Conservation (phyloP, 495 filamentous ascomycete genomes). For the Copromyces sp. region DNA sequence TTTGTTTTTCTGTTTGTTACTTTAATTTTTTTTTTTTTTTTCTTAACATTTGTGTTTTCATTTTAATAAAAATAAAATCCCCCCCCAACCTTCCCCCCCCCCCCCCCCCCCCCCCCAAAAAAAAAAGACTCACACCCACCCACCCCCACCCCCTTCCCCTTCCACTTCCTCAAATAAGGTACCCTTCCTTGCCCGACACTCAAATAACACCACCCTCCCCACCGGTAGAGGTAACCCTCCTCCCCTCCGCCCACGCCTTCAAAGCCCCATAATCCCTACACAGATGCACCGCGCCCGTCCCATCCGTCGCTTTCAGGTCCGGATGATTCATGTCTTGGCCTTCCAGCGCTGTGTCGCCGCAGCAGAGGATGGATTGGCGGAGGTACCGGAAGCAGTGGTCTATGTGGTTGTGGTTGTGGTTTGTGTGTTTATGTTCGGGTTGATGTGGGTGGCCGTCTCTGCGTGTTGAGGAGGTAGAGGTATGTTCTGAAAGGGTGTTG, state of each 20-base stretch:
- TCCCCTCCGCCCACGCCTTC: constrained; percentile 3
- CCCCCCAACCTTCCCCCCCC: too few species aligned
- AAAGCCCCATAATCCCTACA: constrained; percentile 1
- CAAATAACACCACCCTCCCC: background rate
- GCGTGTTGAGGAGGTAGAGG: background rate
- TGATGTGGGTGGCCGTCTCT: background rate
- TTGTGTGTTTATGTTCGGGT: background rate
- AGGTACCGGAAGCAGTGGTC: constrained; percentile 10
- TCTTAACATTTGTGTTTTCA: too few species aligned
- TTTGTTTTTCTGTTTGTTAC: too few species aligned
- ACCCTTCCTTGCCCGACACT: background rate
- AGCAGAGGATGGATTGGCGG: background rate
- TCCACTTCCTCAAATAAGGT: too few species aligned
- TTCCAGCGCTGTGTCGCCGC: constrained; percentile 6
- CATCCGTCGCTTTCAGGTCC: background rate
- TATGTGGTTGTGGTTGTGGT: background rate
- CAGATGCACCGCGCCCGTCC: background rate
- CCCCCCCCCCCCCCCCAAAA: too few species aligned
- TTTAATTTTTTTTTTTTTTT: too few species aligned
- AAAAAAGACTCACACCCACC: too few species aligned
- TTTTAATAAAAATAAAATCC: too few species aligned
- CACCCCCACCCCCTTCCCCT: too few species aligned
- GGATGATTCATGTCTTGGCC: background rate
- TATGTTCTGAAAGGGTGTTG: background rate
- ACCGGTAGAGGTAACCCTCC: background rate